phyloP scores from a whole-genome alignment of 2,329 filamentous ascomycete species.

The Xylariaceae sp. region DNA sequence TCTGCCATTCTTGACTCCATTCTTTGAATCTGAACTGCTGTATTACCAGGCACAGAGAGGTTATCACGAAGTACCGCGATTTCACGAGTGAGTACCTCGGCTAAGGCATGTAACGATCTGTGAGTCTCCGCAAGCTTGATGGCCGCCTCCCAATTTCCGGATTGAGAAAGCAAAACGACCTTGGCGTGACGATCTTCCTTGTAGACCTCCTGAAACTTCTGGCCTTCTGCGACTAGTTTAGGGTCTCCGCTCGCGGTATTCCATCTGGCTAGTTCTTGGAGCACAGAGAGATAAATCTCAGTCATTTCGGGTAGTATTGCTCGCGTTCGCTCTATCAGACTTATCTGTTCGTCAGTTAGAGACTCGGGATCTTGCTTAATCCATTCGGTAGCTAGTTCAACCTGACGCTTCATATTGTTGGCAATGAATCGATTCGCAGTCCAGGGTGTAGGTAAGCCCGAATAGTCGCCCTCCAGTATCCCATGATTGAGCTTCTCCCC shows the following conservation, averaged over 20 bases:
- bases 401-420: slow-evolving; percentile 57
- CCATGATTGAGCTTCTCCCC: slow-evolving; percentile 63
- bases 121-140: slow-evolving; percentile 58
- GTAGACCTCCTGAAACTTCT: slow-evolving; percentile 48
- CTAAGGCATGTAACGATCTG: slow-evolving; percentile 50
- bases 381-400: slow-evolving; percentile 56
- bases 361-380: slow-evolving; percentile 43
- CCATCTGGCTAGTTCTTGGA: slow-evolving; percentile 52
- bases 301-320: slow-evolving; percentile 48
- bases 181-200: slow-evolving; percentile 49
- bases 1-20: slow-evolving; percentile 42
- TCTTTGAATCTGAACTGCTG: slow-evolving; percentile 36
- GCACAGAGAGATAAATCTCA: slow-evolving; percentile 51
- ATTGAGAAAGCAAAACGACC: slow-evolving; percentile 50
- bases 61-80: slow-evolving; percentile 42
- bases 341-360: slow-evolving; percentile 32
- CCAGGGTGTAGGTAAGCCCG: slow-evolving; percentile 76
- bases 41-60: slow-evolving; percentile 32
- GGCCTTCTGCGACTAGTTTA: slow-evolving; percentile 40
- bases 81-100: slow-evolving; percentile 53
- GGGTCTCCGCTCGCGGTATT: slow-evolving; percentile 43
- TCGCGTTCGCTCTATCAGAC: slow-evolving; percentile 44
- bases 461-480: slow-evolving; percentile 60
- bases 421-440: slow-evolving; percentile 65
- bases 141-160: slow-evolving; percentile 54